A percentile compares a stretch with the other conserved stretches of the same genome.
Conservation (phyloP, 192 early-diverging fungal genomes). For the Rhizoclosmatium sp. region DNA sequence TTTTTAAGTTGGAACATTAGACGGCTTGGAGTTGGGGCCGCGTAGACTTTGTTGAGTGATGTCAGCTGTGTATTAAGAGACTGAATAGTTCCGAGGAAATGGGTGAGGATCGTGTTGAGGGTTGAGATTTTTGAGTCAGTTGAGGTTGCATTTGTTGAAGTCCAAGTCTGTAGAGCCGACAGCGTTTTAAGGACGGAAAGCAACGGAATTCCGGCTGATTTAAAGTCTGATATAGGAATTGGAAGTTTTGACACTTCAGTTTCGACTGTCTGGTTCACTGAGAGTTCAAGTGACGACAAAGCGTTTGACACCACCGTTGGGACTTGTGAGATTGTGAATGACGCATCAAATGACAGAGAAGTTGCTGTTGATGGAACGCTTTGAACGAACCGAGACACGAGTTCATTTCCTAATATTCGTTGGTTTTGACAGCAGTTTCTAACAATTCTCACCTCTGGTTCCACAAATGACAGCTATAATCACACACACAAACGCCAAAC, state of each 20-base stretch:
- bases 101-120: background rate
- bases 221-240: background rate
- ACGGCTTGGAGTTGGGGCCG: background rate
- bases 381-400: background rate
- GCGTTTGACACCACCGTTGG: background rate
- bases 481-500: background rate
- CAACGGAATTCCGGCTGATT: background rate
- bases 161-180: background rate
- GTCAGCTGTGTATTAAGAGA: background rate
- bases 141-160: background rate
- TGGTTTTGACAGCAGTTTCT: background rate
- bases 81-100: background rate
- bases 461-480: conserved; percentile 4
- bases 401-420: background rate
- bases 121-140: background rate
- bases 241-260: background rate
- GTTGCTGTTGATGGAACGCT: background rate
- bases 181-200: background rate
- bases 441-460: background rate
- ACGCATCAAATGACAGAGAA: background rate
- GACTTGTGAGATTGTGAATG: background rate
- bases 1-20: background rate
- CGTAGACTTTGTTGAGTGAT: background rate
- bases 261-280: background rate
- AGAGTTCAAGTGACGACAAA: background rate